Percentiles rank a stretch among this genome's conserved stretches.
These are phyloP conservation scores for Boletus reticulatus DNA, from an alignment of 768 basidiomycete species.

Conservation along the genomic window DNA sequence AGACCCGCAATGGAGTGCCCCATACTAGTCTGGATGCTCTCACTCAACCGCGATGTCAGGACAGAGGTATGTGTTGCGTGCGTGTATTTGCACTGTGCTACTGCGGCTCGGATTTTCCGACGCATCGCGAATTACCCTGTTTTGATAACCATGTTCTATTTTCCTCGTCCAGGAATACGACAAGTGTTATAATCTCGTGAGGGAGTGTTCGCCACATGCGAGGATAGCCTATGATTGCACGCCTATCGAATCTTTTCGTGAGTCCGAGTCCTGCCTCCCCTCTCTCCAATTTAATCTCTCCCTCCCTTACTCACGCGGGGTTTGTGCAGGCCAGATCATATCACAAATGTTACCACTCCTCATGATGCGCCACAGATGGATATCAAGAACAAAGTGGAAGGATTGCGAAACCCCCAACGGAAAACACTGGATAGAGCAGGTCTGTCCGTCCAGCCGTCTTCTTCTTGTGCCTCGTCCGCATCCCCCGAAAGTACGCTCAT, in stretches of 20 bases:
- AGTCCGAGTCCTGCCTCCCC: conserved; percentile 26
- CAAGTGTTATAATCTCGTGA: conserved; percentile 57
- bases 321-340: conserved; percentile 58
- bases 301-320: background rate
- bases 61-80: conserved; percentile 45
- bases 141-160: background rate
- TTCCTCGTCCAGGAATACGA: conserved; percentile 62
- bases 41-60: conserved; percentile 70
- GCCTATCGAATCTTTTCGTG: conserved; percentile 67
- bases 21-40: conserved; percentile 79
- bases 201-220: conserved; percentile 58
- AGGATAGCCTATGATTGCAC: conserved; percentile 52
- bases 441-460: conserved; percentile 27
- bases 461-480: background rate
- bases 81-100: background rate
- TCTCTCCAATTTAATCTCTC: background rate
- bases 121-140: background rate
- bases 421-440: conserved; percentile 85
- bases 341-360: conserved; percentile 74
- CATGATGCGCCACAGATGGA: conserved; percentile 84
- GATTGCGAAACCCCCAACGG: conserved; percentile 59
- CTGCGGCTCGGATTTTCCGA: conserved; percentile 7
- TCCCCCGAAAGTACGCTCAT: conserved; percentile 3
- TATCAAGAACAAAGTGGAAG: conserved; percentile 72
- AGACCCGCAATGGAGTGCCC: conserved; percentile 49